Evolutionary conservation across 176 grass and related monocot genomes (phyloP), one percentile per base, ranked within the genome.

Genomic region (Hyparrhenia diplandra): DNA sequence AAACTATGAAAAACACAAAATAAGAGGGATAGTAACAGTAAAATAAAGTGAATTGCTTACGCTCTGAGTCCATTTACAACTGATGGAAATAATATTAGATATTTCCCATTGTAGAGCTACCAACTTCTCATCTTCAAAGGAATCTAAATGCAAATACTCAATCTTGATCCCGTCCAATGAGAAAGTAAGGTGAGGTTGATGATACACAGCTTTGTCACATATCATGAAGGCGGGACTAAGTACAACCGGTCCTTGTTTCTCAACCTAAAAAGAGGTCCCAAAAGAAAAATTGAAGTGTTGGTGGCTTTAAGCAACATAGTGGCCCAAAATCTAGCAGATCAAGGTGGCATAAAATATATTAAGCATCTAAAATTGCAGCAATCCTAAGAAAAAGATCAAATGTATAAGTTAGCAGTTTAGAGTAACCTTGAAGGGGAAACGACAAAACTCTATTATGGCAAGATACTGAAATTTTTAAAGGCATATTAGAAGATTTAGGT

Each of bases 81-180:
- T 64, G 71, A 99, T 88, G 57, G 42, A 78, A 85, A 84, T 69
- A 46, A 99, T 77, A 51, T 96, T 87, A 90, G 76, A 79, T 79
- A 91, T 32, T 64, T 75, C 54, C 87, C 85, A 96, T 74, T 87
- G 68, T 63, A 77, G 70, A 80, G 69, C 1, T 61, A 88, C 67
- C 69, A 73, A 86, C 45, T 87, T 81, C 88, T 90, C 87, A 75
- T 82, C 77, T 87, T 78, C 79, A 78, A 4, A 29, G 27, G 74
- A 78, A 78, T 82, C 58, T 3, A 74, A 76, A 88, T 94, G 87
- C 47, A 43, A 78, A 86, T 65, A 79, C 75, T 95, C 91, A 60
- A 99, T 83, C 67, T 91, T 96, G 80, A 99, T 85, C 35, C 87
- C 85, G 17, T 93, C 85, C 24, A 85, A 41, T 24, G 82, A 84